Evolutionary conservation across 2,329 filamentous ascomycete species (phyloP), one percentile per base, ranked within the genome.

Genomic region (Xylariales sp.): DNA sequence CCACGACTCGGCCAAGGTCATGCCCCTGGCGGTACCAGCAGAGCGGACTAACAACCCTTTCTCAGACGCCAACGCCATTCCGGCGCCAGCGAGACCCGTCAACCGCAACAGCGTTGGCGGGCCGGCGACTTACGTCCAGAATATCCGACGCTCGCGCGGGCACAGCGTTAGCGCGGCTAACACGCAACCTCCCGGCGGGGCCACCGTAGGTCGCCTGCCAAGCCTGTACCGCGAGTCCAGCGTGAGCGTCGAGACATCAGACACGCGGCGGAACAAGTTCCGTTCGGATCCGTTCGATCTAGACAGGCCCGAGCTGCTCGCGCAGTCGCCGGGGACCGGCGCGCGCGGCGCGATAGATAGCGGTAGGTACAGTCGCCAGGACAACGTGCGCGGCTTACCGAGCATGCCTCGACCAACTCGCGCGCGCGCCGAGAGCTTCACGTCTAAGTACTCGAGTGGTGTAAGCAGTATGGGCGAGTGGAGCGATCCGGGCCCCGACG

Each of bases 231-330:
- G 83, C 48, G 81, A 83, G 50, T 85, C 81, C 46, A 74, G 78
- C n/a, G 78, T 78, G 41, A 83, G 81, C n/a, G 72, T 81, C 53
- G 73, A 74, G 16, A 81, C 81, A 0, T 81, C 84, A 52, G 81
- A 81, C 52, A 82, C 80, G 5, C 69, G 72, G 36, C 71, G 85
- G 63, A 85, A 85, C 73, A 88, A 87, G 73, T 87, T 89, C 75
- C 86, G 87, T 52, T 89, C 87, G 1, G 88, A 90, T 70, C 88
- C 87, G 1, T 90, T 90, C 73, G 89, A 91, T 71, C 81, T 90
- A n/a, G 88, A 90, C 74, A 77, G 82, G 50, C 81, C 85, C 41
- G 81, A 86, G 72, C 78, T 85, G 83, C 3, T 74, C 65, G 32
- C 63, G 41, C 69, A 72, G 60, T 48, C 65, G 56, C 56, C 65